Evolutionary conservation across 2,329 filamentous ascomycete species (phyloP), one percentile per base, ranked within the genome.

Genomic region (Colletotrichum godetiae): DNA sequence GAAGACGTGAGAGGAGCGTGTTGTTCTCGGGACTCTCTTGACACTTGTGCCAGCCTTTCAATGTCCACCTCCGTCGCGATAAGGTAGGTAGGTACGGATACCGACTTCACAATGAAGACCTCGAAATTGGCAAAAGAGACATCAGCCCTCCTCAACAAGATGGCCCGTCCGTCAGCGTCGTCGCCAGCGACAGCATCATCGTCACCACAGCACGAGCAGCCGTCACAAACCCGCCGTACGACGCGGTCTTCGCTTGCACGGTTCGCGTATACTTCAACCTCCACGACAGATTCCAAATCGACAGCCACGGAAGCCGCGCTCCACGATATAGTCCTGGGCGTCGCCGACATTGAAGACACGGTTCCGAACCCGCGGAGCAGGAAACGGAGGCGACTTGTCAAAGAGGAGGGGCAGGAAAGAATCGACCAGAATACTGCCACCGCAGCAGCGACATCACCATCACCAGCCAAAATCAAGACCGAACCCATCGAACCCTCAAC

Each of bases 51-150:
- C 12, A 13, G 5, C 42, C 42, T 49, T 15, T 10, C 42, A 15
- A 13, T 49, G 42, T 49, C 13, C 42, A 15, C 10, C 42, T 49
- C 42, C 7, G 42, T 11, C 33, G 46, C 27, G 27, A 27, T 27
- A 27, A 52, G 46, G 46, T 22, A 11, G 13, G 37, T 7, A 7
- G 5, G 37, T 15, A 19, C 13, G n/a, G n/a, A n/a, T n/a, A n/a
- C 5, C 15, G 6, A 6, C 12, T 29, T 29, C 52, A 29, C n/a
- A 11, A 92, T 91, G 90, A 85, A 87, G 55, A 88, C 89, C 5
- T 92, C 90, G 10, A 85, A 87, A 55, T 81, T 91, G 65, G 90
- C 90, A 10, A 86, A 86, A 77, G 90, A 92, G 33, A 89, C 90
- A 0, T 82, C 89, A 5, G 89, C 86, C 74, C 80, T 91, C n/a